A percentile compares a stretch with the other conserved stretches of the same genome.
Evolutionary conservation across 441 rosid genomes (phyloP).

Genomic region (Biscutella laevigata): DNA sequence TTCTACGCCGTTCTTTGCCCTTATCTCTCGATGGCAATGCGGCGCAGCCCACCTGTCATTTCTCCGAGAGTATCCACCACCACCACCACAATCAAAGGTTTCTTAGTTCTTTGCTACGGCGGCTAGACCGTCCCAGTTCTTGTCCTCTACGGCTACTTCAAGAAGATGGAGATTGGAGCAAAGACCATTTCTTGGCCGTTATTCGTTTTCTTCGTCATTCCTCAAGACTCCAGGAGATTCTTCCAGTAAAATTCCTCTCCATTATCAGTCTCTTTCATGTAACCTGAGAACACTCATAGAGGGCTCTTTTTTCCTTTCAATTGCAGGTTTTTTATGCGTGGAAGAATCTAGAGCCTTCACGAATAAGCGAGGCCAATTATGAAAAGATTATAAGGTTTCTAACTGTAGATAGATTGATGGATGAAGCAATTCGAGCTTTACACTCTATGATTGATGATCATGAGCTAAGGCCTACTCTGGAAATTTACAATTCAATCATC

Average conservation of each 20-base stretch:
- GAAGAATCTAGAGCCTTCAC: constrained; percentile 38
- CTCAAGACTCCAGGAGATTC: constrained; percentile 39
- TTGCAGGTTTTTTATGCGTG: constrained; percentile 58
- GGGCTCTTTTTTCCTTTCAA: not conserved
- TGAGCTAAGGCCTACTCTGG: constrained; percentile 36
- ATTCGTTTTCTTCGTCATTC: constrained; percentile 44
- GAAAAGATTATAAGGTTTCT: constrained; percentile 47
- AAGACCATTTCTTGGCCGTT: constrained; percentile 50
- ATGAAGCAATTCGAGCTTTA: constrained; percentile 43
- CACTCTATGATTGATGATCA: constrained; percentile 33
- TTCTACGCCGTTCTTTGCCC: constrained; percentile 1
- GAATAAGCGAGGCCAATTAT: constrained; percentile 43
- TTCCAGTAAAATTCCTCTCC: constrained; percentile 32
- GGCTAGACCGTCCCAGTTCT: constrained; percentile 31
- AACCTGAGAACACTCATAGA: not conserved
- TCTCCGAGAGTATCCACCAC: constrained; percentile 31
- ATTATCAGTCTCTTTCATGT: not conserved
- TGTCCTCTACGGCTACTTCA: constrained; percentile 49
- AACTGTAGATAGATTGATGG: constrained; percentile 36
- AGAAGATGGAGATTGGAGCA: constrained; percentile 61
- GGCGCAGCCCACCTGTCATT: constrained; percentile 32
- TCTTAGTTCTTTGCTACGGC: constrained; percentile 32
- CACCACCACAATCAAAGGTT: constrained; percentile 24
- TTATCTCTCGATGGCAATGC: constrained; percentile 16
- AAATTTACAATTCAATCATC: constrained; percentile 47